Conservation (phyloP, 2,329 filamentous ascomycete genomes). For the Penicillium brasilianum region DNA sequence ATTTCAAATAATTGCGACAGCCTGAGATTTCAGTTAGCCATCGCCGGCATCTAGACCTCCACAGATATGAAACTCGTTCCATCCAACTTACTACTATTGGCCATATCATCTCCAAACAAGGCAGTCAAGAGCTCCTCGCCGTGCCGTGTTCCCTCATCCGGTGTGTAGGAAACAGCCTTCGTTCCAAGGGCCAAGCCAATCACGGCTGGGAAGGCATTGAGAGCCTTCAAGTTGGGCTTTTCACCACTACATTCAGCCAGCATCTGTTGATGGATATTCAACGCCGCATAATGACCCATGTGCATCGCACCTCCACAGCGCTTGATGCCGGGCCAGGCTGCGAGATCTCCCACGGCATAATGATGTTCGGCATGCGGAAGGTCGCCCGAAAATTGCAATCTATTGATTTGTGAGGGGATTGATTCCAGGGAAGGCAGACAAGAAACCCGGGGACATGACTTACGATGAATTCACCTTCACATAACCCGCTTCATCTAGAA, state of each 20-base stretch:
- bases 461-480: conserved; percentile 64
- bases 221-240: conserved; percentile 54
- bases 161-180: conserved; percentile 68
- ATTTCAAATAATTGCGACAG: conserved; percentile 61
- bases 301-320: conserved; percentile 77
- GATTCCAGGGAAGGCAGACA: not conserved
- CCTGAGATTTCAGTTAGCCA: conserved; percentile 44
- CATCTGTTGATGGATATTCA: conserved; percentile 71
- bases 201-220: conserved; percentile 64
- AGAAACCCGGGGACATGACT: not conserved
- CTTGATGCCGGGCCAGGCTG: conserved; percentile 77
- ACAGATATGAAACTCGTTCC: not conserved
- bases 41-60: not conserved
- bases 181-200: conserved; percentile 75
- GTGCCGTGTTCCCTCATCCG: conserved; percentile 60
- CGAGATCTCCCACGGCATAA: conserved; percentile 72
- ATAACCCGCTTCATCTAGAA: conserved; percentile 68
- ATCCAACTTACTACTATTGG: conserved; percentile 61
- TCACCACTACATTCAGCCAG: conserved; percentile 48
- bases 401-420: conserved; percentile 31
- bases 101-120: conserved; percentile 73
- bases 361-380: conserved; percentile 65
- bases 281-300: conserved; percentile 68
- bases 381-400: conserved; percentile 59
- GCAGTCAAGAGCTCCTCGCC: conserved; percentile 67